Base-by-base conservation (phyloP, 306 rosid genomes). In the Citrullus colocynthis region DNA sequence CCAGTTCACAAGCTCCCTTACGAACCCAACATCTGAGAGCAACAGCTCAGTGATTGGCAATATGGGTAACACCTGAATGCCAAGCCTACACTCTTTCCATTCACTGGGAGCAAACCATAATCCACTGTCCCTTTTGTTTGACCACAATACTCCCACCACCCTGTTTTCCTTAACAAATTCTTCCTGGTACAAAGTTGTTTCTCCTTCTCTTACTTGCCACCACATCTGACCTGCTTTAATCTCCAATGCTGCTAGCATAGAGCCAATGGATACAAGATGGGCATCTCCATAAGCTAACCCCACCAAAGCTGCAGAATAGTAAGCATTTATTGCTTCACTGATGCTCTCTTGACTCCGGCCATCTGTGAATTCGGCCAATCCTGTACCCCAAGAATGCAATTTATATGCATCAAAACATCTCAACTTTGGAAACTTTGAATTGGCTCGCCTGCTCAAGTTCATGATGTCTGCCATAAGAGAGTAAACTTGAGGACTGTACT, bases 331-430 rank as follows among this genome's bases (percentile, higher is more conserved):
- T 0, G 96, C 96, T 81, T 93, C 97, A 30, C 98, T 90, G 4
- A 93, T 82, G 83, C 97, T 91, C 82, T 94, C 97, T 65, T 94
- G 96, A 37, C 90, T 90, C 80, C 98, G 84, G 45, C 98, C 97
- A 62, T 91, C 98, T 0, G 78, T 81, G 63, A 88, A 93, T 76
- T 93, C 98, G 17, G 90, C 81, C 76, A 93, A 80, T 21, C 98
- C 97, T 28, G 90, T 86, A 12, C 96, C 97, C 97, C 98, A 93
- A 7, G 98, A 93, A 76, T 93, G 98, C 80, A 93, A 75, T 45
- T 74, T 82, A 34, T 84, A 93, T 4, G 78, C 55, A 78, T 93
- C 98, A 52, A 91, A 93, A 80, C 96, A 89, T 79, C 98, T 89
- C 9, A 91, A 58, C 4, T 87, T 90, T 0, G 98, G 85, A 59